Evolutionary conservation across 495 filamentous ascomycete genomes (phyloP).

Genomic region (Aspergillus baeticus): DNA sequence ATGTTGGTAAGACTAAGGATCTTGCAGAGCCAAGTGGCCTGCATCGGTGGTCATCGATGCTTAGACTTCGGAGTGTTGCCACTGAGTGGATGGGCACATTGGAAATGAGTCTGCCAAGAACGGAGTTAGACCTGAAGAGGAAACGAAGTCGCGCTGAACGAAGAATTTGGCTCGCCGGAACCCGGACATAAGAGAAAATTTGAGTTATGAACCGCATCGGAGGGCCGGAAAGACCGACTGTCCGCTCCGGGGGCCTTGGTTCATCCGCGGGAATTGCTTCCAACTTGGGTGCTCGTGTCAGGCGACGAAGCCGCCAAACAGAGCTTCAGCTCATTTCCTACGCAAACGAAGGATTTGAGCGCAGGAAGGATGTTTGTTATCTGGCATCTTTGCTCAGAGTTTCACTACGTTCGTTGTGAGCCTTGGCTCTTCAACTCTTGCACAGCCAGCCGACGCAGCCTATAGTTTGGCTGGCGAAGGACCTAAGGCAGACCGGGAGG

Average conservation of each 20-base stretch:
- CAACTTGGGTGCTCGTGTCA: background rate
- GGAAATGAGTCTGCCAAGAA: background rate
- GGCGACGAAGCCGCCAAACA: background rate
- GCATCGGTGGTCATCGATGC: too few species aligned
- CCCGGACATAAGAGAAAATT: background rate
- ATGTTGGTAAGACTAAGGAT: too few species aligned
- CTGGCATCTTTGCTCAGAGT: too few species aligned
- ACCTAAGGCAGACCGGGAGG: background rate
- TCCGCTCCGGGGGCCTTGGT: background rate
- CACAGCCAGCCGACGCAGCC: too few species aligned
- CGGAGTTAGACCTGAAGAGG: background rate
- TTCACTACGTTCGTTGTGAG: background rate
- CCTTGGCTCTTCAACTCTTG: background rate
- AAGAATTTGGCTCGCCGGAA: background rate
- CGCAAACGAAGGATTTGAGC: background rate
- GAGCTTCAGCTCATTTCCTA: background rate
- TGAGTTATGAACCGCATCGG: slow-evolving; percentile 12
- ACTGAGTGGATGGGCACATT: background rate
- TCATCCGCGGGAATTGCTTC: background rate
- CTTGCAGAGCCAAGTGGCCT: too few species aligned
- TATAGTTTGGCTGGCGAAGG: background rate
- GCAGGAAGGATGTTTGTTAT: background rate
- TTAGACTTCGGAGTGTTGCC: background rate
- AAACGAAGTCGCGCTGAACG: background rate
- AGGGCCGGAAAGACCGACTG: slow-evolving; percentile 3